Evolutionary conservation across 805 yeast genomes (phyloP), one percentile per base, ranked within the genome.

Genomic region (Starmerella sp.): DNA sequence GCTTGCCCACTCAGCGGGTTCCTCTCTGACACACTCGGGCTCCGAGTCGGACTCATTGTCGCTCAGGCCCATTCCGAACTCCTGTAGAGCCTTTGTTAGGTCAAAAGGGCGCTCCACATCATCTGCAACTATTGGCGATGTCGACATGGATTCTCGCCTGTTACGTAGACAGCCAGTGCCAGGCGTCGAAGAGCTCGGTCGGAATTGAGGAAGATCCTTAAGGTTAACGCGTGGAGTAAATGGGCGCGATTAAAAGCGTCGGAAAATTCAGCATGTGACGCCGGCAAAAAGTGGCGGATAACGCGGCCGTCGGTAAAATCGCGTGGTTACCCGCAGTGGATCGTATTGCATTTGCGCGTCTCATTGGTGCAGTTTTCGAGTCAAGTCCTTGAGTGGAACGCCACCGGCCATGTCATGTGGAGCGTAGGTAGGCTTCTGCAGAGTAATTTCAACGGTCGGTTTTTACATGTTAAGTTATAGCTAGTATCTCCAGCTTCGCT

Each of bases 1-100:
- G 54, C 59, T 57, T 17, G 54, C 60, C 60, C 60, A 57, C 11
- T 57, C 60, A 6, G 28, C 38, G 6, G 15, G 29, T 15, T 15
- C 43, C 2, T 22, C 43, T 8, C 6, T 8, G 13, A 15, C n/a
- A 6, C 29, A 11, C 29, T 39, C 43, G 3, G 43, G 6, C 22
- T 39, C 43, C 29, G 43, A 13, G 31, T 32, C 37, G 22, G 34
- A 34, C 9, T 52, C 56, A 13, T 41, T 30, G 30, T 51, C 58
- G 34, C 54, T 49, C 5, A 47, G 48, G 10, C 55, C 58, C 35
- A 51, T 46, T 5, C 57, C 55, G 13, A 57, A 53, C 43, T 55
- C 55, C 22, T 57, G 53, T 6, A 55, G 36, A 5, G 55, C 57
- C 14, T 52, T 30, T 6, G 52, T 55, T 15, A 55, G 46, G 52